These are phyloP conservation scores for Ceratobasidium sp. DNA, from an alignment of 1,284 basidiomycete genomes.

Conservation along the genomic window DNA sequence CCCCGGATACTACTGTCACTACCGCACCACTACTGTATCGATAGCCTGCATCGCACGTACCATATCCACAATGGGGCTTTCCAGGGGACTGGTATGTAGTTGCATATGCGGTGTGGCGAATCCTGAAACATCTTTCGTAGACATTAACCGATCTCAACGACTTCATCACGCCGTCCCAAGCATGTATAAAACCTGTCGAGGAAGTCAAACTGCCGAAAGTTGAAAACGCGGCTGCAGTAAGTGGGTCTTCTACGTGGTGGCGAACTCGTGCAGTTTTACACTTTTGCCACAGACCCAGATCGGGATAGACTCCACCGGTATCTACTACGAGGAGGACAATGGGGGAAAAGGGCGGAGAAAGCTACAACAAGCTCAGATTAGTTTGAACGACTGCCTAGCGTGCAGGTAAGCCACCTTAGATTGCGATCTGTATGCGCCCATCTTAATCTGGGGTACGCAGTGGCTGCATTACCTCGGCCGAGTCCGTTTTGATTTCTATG, in stretches of 20 bases:
- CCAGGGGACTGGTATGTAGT: slow-evolving; percentile 79
- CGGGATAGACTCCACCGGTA: slow-evolving; percentile 77
- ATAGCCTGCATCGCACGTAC: slow-evolving; percentile 11
- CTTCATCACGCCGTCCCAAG: slow-evolving; percentile 96
- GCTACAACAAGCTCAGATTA: slow-evolving; percentile 92
- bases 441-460: slow-evolving; percentile 55
- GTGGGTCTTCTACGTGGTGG: slow-evolving; percentile 63
- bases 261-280: slow-evolving; percentile 54
- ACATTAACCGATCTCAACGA: slow-evolving; percentile 95
- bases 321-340: slow-evolving; percentile 69
- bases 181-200: slow-evolving; percentile 94
- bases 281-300: slow-evolving; percentile 75
- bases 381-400: slow-evolving; percentile 91
- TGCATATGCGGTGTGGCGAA: background rate
- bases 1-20: slow-evolving; percentile 1
- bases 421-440: background rate
- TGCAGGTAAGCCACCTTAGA: slow-evolving; percentile 67
- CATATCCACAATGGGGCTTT: slow-evolving; percentile 74
- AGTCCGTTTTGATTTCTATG: slow-evolving; percentile 95
- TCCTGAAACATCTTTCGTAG: slow-evolving; percentile 53
- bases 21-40: slow-evolving; percentile 35
- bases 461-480: slow-evolving; percentile 97
- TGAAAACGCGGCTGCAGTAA: slow-evolving; percentile 48
- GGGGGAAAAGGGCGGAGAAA: slow-evolving; percentile 54
- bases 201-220: slow-evolving; percentile 59